These are phyloP conservation scores for Zygoascus flipseniorum DNA, from an alignment of 805 yeast genomes.

Conservation along the genomic window DNA sequence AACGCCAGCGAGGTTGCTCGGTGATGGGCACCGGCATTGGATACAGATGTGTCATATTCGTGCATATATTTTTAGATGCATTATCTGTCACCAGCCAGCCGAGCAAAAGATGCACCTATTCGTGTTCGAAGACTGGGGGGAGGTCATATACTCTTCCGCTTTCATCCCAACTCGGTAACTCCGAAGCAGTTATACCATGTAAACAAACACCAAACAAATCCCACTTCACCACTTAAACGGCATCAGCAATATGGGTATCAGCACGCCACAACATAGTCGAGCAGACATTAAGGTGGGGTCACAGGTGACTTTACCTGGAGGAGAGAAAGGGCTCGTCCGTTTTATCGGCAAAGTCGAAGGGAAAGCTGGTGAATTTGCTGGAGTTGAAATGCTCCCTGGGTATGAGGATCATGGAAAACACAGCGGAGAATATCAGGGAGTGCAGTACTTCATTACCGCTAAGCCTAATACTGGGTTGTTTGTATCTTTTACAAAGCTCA, in stretches of 20 bases:
- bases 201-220: neutral
- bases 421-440: conserved; percentile 72
- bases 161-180: neutral
- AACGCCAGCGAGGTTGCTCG: too few relatives aligned
- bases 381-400: conserved; percentile 73
- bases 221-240: neutral
- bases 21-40: too few relatives aligned
- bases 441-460: conserved; percentile 55
- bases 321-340: conserved; percentile 57
- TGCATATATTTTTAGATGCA: too few relatives aligned
- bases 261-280: neutral
- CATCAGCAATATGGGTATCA: neutral
- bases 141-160: neutral
- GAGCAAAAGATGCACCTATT: too few relatives aligned
- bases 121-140: too few relatives aligned
- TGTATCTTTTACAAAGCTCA: conserved; percentile 33
- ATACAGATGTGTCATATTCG: too few relatives aligned
- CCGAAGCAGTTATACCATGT: neutral
- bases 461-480: conserved; percentile 68
- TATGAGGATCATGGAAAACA: conserved; percentile 66
- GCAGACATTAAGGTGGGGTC: conserved; percentile 24
- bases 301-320: conserved; percentile 45
- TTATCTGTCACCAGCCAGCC: too few relatives aligned
- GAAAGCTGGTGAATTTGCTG: conserved; percentile 73
- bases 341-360: conserved; percentile 68